Conservation (phyloP, 495 filamentous ascomycete genomes). For the Parachaetomium inaequale region DNA sequence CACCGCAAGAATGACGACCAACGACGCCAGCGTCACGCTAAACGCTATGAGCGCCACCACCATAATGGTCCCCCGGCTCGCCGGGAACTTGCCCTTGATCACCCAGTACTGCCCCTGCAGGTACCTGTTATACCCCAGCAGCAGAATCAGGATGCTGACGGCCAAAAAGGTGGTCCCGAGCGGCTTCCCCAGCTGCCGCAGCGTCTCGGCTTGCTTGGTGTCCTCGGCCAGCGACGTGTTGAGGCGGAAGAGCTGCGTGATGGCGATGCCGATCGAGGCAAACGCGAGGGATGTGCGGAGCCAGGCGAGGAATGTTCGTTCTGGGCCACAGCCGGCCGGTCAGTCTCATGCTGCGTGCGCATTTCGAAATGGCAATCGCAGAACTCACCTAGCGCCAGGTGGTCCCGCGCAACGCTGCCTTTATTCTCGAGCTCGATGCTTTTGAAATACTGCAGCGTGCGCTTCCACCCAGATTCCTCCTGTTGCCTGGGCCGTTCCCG, state of each 20-base stretch:
- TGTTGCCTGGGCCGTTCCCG: slow-evolving; percentile 24
- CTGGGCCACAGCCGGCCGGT: slow-evolving; percentile 44
- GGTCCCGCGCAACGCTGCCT: slow-evolving; percentile 90
- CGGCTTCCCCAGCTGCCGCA: slow-evolving; percentile 83
- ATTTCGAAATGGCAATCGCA: neutral
- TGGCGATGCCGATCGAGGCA: slow-evolving; percentile 91
- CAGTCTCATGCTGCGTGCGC: neutral
- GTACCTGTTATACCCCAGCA: slow-evolving; percentile 68
- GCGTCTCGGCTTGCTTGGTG: slow-evolving; percentile 35
- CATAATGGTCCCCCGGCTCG: slow-evolving; percentile 81
- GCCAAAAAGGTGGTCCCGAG: slow-evolving; percentile 89
- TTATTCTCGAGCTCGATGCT: slow-evolving; percentile 93
- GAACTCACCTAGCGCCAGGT: slow-evolving; percentile 77
- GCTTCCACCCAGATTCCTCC: slow-evolving; percentile 34
- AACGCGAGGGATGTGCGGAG: slow-evolving; percentile 93
- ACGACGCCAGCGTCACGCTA: slow-evolving; percentile 64
- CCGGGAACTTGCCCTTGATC: slow-evolving; percentile 88
- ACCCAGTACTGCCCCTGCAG: slow-evolving; percentile 77
- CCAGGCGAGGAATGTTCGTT: slow-evolving; percentile 97
- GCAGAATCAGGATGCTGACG: slow-evolving; percentile 79
- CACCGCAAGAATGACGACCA: slow-evolving; percentile 68
- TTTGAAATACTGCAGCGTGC: slow-evolving; percentile 64
- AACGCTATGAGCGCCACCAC: slow-evolving; percentile 67
- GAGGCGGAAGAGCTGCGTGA: slow-evolving; percentile 93
- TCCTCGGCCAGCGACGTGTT: slow-evolving; percentile 60